Evolutionary conservation across 148 eudicot genomes (phyloP), one percentile per base, ranked within the genome.

Genomic region (Camellia granthamiana): DNA sequence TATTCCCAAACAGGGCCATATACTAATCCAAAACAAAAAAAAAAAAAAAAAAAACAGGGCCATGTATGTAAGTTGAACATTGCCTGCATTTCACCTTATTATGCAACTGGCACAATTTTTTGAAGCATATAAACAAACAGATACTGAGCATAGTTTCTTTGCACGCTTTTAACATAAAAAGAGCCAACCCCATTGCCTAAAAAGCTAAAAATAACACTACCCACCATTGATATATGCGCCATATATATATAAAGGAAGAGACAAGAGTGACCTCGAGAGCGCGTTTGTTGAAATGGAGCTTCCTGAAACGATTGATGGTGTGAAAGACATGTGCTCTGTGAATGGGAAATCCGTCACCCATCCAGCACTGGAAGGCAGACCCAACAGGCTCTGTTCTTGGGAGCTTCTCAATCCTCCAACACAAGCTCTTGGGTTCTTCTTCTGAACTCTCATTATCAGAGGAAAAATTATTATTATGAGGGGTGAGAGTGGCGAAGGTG

Each of bases 271-370:
- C 99, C 99, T 94, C 87, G 70, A 94, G 91, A 23, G 97, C 98
- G 9, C 99, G 91, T 75, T 87, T 91, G 82, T 87, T 84, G 70
- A 85, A 59, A 30, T 86, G 86, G 63, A 91, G 91, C 87, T 88
- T 90, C 72, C 99, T 85, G 60, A 97, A 87, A 21, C 98, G 97
- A 46, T 92, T 91, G 58, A 97, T 88, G 19, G 94, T 81, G 77
- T 94, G 99, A 42, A 92, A 94, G 72, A 97, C 84, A 66, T 91
- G 91, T 9, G 93, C 98, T 74, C 89, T 91, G 42, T 91, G 90
- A 77, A 97, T 77, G 38, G 98, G 86, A 69, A 92, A 84, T 8
- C 99, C 99, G 56, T 97, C 92, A 38, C 99, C 99, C 99, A 94
- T 94, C 99, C 99, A 97, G 67, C 84, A 88, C 78, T 83, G 94